Percentiles rank a stretch among this genome's conserved stretches.
phyloP scores from a whole-genome alignment of 495 filamentous ascomycete genomes.

The Aspergillus panamensis region DNA sequence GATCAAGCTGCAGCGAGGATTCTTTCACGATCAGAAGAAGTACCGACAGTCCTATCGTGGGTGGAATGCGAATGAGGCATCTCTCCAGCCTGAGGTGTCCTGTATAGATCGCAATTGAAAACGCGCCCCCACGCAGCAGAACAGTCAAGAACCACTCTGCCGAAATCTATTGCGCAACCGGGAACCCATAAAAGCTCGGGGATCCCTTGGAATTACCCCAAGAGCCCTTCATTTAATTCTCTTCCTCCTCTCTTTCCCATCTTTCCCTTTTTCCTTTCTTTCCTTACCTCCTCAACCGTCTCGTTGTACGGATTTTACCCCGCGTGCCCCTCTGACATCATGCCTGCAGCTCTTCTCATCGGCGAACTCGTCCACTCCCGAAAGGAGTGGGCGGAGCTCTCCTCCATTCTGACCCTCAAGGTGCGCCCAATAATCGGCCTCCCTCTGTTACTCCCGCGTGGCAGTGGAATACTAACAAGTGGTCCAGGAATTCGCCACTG shows the following conservation, averaged over 20 bases:
- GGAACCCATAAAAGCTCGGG: too few species aligned
- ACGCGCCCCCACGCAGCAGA: too few species aligned
- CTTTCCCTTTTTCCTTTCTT: slow-evolving; percentile 4
- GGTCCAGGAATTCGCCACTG: slow-evolving; percentile 50
- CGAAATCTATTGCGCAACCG: too few species aligned
- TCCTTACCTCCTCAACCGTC: neutral
- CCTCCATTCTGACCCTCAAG: slow-evolving; percentile 51
- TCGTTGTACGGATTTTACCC: slow-evolving; percentile 6
- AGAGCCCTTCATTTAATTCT: neutral
- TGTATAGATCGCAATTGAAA: too few species aligned
- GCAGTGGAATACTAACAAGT: neutral
- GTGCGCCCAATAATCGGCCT: slow-evolving; percentile 37
- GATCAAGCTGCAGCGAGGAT: too few species aligned
- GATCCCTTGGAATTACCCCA: neutral
- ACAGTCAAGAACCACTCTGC: too few species aligned
- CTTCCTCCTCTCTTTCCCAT: neutral
- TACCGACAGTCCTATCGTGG: too few species aligned
- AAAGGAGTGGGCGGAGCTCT: slow-evolving; percentile 55
- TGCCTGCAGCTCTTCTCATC: slow-evolving; percentile 50
- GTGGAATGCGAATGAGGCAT: too few species aligned
- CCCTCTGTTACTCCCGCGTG: neutral
- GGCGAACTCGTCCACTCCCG: slow-evolving; percentile 52
- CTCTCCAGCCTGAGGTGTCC: too few species aligned
- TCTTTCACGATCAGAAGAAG: too few species aligned
- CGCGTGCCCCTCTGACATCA: slow-evolving; percentile 28